These are phyloP conservation scores for Colletotrichum liriopes DNA, from an alignment of 2,329 filamentous ascomycete species.

Conservation along the genomic window DNA sequence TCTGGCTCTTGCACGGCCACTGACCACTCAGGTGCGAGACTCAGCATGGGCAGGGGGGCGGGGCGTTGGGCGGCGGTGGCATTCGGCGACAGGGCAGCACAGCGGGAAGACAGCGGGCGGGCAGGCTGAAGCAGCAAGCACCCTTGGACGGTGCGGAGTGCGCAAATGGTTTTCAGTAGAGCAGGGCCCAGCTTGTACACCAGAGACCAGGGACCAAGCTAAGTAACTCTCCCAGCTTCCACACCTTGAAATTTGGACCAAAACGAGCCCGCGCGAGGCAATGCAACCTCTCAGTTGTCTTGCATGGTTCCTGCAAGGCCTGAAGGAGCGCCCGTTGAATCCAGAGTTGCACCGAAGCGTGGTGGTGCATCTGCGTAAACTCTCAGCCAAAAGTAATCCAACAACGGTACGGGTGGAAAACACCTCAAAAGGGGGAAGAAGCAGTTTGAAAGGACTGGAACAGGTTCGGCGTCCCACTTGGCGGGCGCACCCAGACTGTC, in stretches of 20 bases:
- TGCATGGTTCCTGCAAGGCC: background rate
- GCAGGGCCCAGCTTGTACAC: background rate
- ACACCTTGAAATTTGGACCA: background rate
- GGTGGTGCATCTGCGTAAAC: background rate
- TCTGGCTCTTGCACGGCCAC: background rate
- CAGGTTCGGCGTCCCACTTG: background rate
- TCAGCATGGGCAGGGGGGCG: background rate
- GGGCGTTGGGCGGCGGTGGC: background rate
- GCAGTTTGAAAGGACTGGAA: background rate
- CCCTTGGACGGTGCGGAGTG: conserved; percentile 6
- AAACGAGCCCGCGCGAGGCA: background rate
- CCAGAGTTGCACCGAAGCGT: background rate
- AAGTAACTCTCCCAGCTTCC: background rate
- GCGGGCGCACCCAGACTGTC: conserved; percentile 5
- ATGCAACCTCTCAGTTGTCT: conserved; percentile 2
- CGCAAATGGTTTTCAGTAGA: conserved; percentile 2
- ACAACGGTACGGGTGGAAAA: background rate
- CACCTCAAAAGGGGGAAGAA: background rate
- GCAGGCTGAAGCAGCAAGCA: conserved; percentile 10
- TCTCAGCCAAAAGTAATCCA: background rate
- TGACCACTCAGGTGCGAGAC: background rate
- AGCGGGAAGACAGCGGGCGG: conserved; percentile 1
- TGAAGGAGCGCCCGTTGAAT: background rate
- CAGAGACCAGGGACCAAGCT: conserved; percentile 1
- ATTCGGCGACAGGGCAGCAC: conserved; percentile 13